Percentiles rank a stretch among this genome's conserved stretches.
Evolutionary conservation across 2,329 filamentous ascomycete species (phyloP).

Genomic region (Trichoderma atroviride): DNA sequence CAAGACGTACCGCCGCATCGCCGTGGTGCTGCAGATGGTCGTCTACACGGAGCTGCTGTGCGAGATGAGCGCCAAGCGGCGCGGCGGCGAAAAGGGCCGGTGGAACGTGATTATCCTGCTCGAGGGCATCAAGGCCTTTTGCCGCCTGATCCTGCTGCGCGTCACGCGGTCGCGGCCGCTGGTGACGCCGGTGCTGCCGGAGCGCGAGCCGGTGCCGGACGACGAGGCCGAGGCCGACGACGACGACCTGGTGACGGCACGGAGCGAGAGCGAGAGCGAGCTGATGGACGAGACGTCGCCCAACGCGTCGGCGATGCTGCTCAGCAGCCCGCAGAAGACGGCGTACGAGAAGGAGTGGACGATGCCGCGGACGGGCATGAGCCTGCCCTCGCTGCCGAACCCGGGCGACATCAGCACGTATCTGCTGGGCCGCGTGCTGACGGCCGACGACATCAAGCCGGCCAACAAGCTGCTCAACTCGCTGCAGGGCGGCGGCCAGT

Average conservation of each 20-base stretch:
- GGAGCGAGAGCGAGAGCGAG: slow-evolving; percentile 47
- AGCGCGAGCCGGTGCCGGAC: slow-evolving; percentile 73
- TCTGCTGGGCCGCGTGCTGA: slow-evolving; percentile 85
- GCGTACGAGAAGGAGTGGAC: slow-evolving; percentile 68
- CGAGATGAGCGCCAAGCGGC: slow-evolving; percentile 93
- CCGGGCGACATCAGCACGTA: slow-evolving; percentile 83
- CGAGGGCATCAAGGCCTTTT: slow-evolving; percentile 84
- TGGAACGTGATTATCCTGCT: slow-evolving; percentile 88
- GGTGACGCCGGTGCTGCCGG: slow-evolving; percentile 80
- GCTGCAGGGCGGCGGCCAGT: slow-evolving; percentile 70
- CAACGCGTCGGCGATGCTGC: slow-evolving; percentile 32
- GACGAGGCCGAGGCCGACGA: slow-evolving; percentile 52
- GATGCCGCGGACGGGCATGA: slow-evolving; percentile 93
- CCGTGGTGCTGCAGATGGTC: slow-evolving; percentile 82
- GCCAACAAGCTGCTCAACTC: slow-evolving; percentile 84
- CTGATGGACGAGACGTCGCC: slow-evolving; percentile 46
- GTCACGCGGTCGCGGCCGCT: slow-evolving; percentile 82
- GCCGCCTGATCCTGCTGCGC: slow-evolving; percentile 75
- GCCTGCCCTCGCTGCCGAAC: slow-evolving; percentile 79
- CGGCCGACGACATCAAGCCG: slow-evolving; percentile 94
- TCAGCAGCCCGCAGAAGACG: slow-evolving; percentile 32
- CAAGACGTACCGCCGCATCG: slow-evolving; percentile 76
- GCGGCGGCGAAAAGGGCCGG: slow-evolving; percentile 73
- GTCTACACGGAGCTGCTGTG: slow-evolving; percentile 95
- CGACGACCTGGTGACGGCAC: slow-evolving; percentile 44